Conservation (phyloP, 805 yeast species). For the Allodekkera sacchari region DNA sequence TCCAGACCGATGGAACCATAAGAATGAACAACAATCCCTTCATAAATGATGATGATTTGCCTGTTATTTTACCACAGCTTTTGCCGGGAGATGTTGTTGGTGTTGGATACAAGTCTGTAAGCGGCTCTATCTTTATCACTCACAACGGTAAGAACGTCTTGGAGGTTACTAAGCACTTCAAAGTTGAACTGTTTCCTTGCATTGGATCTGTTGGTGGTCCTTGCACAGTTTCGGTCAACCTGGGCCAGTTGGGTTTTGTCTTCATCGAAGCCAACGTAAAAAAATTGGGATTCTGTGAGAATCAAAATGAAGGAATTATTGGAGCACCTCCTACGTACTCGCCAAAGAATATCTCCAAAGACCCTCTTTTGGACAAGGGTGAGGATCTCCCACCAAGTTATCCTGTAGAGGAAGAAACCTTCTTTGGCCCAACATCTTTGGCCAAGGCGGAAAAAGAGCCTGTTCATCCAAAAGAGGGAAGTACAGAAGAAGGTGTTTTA, state of each 20-base stretch:
- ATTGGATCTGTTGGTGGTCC: conserved; percentile 42
- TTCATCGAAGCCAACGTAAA: conserved; percentile 78
- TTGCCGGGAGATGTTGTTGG: conserved; percentile 49
- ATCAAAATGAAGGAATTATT: conserved; percentile 31
- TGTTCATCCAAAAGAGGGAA: not conserved
- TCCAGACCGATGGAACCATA: conserved; percentile 66
- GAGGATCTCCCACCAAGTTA: conserved; percentile 67
- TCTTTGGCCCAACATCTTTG: conserved; percentile 40
- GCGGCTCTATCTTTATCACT: conserved; percentile 45
- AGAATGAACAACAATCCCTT: conserved; percentile 52
- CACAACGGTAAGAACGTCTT: conserved; percentile 46
- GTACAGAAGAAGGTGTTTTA: not conserved
- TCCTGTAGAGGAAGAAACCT: conserved; percentile 54
- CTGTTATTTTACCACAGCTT: conserved; percentile 40
- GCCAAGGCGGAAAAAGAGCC: conserved; percentile 3
- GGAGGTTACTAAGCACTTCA: conserved; percentile 42
- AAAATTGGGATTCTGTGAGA: conserved; percentile 48
- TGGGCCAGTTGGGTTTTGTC: conserved; percentile 87
- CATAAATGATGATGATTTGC: conserved; percentile 33
- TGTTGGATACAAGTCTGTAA: conserved; percentile 38
- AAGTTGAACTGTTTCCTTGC: conserved; percentile 44
- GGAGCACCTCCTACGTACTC: conserved; percentile 32
- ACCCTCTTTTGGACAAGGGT: conserved; percentile 58
- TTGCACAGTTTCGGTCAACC: conserved; percentile 49
- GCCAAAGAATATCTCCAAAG: conserved; percentile 25